Percentiles rank a stretch among this genome's conserved stretches.
phyloP scores from a whole-genome alignment of 768 basidiomycete species.

The Pulveroboletus sp. region DNA sequence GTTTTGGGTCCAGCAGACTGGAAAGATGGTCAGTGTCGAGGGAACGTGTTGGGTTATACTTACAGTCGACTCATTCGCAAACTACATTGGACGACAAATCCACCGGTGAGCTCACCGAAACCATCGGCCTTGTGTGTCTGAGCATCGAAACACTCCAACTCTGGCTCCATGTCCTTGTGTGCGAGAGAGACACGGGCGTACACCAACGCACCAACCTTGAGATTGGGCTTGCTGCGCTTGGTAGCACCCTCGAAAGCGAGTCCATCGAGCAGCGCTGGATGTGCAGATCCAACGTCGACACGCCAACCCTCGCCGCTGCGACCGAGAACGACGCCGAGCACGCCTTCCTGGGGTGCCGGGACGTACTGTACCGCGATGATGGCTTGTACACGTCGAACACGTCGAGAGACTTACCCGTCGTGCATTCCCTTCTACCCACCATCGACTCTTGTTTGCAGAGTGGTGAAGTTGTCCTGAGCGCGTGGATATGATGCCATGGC shows the following conservation, averaged over 20 bases:
- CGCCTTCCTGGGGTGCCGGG: constrained; percentile 85
- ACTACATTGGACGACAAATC: constrained; percentile 79
- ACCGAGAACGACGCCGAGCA: constrained; percentile 79
- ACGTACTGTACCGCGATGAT: constrained; percentile 61
- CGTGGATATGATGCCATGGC: constrained; percentile 50
- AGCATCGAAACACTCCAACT: constrained; percentile 94
- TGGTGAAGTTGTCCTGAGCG: constrained; percentile 70
- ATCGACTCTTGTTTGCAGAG: constrained; percentile 68
- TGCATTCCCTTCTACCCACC: constrained; percentile 89
- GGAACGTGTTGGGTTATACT: constrained; percentile 10
- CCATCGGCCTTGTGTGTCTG: constrained; percentile 90
- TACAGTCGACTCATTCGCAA: constrained; percentile 88
- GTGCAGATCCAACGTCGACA: constrained; percentile 91
- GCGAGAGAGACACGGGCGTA: constrained; percentile 93
- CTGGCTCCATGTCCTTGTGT: constrained; percentile 97
- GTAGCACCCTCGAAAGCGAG: constrained; percentile 96
- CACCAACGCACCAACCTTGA: constrained; percentile 89
- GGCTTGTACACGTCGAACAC: neutral
- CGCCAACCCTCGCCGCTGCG: constrained; percentile 88
- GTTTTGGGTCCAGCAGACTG: constrained; percentile 76
- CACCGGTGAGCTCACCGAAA: constrained; percentile 90
- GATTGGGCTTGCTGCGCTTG: constrained; percentile 89
- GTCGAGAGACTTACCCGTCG: constrained; percentile 59
- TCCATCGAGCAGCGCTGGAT: constrained; percentile 80
- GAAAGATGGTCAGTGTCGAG: constrained; percentile 3